Base-by-base conservation (phyloP, 495 filamentous ascomycete species). In the Astrothelium subdiscretum region DNA sequence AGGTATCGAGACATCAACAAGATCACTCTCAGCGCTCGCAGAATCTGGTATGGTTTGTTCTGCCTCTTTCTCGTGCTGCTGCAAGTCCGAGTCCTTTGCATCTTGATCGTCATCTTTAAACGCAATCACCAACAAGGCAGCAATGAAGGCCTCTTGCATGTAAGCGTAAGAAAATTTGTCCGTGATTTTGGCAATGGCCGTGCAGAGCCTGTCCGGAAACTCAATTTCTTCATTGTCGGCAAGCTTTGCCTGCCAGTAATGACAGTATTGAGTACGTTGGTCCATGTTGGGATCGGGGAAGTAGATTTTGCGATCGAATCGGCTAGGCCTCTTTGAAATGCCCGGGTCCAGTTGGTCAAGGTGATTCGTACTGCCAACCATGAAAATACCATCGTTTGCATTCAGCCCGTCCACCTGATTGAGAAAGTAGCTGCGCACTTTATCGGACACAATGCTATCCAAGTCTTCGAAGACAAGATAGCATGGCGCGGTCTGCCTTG, bases 391-490 rank as follows among this genome's bases (percentile, higher is more conserved):
- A 57, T 75, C 73, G 59, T 76, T 76, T 58, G 64, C 66, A 20
- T 64, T 51, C 31, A 76, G 68, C 38, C 73, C 72, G 65, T 74
- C 72, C n/a, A 74, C 72, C 65, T 73, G 70, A 59, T 74, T 74
- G 32, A 76, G 67, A 63, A 76, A 76, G 70, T 73, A 75, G 18
- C 65, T 69, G 20, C 74, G 72, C 24, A 75, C 73, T 26, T 54
- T 20, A 58, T 73, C 70, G 44, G 67, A 62, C 38, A 76, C 70
- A 51, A 75, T 71, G 58, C 66, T 69, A 57, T 76, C 74, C 13
- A 76, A 67, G 60, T 76, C 74, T 54, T 76, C 74, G 64, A 76
- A 76, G 42, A 76, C 67, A 35, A 76, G 70, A 57, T 71, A 75
- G 67, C 74, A 76, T 20, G 74, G 74, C 15, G 74, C 73, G n/a